These are phyloP conservation scores for Arthroderma sp. DNA, from an alignment of 2,329 filamentous ascomycete genomes.

Conservation along the genomic window DNA sequence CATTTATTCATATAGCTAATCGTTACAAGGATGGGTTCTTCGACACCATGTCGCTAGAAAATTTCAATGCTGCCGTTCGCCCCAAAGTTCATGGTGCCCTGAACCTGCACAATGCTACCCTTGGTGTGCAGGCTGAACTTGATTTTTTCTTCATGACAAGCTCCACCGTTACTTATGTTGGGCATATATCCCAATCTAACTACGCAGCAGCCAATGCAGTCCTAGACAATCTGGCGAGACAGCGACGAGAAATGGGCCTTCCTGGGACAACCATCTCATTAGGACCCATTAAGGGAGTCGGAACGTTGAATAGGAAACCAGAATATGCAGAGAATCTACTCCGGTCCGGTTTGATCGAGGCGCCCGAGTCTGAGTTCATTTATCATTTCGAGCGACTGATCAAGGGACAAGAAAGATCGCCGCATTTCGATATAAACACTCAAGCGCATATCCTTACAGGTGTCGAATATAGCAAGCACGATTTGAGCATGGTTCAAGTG, in stretches of 20 bases:
- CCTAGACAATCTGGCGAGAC: constrained; percentile 19
- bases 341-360: not conserved
- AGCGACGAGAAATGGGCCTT: constrained; percentile 2
- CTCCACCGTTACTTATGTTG: constrained; percentile 10
- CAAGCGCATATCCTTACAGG: not conserved
- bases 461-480: not conserved
- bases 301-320: not conserved
- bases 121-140: constrained; percentile 4
- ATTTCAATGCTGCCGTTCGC: constrained; percentile 15
- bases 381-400: not conserved
- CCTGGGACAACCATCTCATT: not conserved
- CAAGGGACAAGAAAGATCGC: not conserved
- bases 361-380: not conserved
- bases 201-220: constrained; percentile 12
- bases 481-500: not conserved
- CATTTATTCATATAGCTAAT: not conserved
- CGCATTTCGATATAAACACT: not conserved
- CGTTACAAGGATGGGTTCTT: constrained; percentile 18
- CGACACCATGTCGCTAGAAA: constrained; percentile 19
- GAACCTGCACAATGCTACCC: constrained; percentile 15
- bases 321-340: not conserved
- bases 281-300: not conserved
- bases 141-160: constrained; percentile 17
- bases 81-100: constrained; percentile 22
- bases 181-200: constrained; percentile 9